These are phyloP conservation scores for Nigrospora osmanthi DNA, from an alignment of 2,329 filamentous ascomycete species.

Conservation along the genomic window DNA sequence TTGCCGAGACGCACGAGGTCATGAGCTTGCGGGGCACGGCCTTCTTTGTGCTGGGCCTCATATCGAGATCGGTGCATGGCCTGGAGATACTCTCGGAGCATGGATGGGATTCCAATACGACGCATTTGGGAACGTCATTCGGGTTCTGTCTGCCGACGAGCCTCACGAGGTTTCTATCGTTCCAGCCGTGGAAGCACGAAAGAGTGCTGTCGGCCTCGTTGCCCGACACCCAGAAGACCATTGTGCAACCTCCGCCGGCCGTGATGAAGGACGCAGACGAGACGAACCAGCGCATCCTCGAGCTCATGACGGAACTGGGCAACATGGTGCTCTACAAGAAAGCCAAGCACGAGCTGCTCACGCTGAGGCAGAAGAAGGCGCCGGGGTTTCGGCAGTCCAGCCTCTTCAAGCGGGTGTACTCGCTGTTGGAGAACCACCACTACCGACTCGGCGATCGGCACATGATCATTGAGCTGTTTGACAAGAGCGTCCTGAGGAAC, in stretches of 20 bases:
- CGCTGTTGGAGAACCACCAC: constrained; percentile 79
- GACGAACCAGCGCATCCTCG: constrained; percentile 70
- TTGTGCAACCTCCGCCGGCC: constrained; percentile 36
- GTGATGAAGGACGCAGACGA: constrained; percentile 51
- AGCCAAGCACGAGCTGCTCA: constrained; percentile 71
- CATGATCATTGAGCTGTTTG: constrained; percentile 90
- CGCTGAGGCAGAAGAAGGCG: constrained; percentile 67
- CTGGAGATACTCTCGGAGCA: constrained; percentile 83
- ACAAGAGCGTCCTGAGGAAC: constrained; percentile 76
- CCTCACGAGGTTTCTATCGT: constrained; percentile 70
- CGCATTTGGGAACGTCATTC: constrained; percentile 71
- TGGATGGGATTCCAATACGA: constrained; percentile 90
- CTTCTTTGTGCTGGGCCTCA: constrained; percentile 89
- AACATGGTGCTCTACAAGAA: constrained; percentile 91
- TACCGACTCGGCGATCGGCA: constrained; percentile 81
- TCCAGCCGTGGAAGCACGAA: constrained; percentile 51
- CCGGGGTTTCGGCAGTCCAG: constrained; percentile 66
- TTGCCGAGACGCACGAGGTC: constrained; percentile 81
- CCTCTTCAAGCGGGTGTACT: constrained; percentile 80
- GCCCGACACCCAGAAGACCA: constrained; percentile 45
- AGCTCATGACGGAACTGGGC: constrained; percentile 78
- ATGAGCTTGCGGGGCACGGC: constrained; percentile 92
- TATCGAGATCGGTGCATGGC: constrained; percentile 86
- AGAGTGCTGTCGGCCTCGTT: constrained; percentile 38
- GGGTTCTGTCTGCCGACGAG: constrained; percentile 82